Conservation (phyloP, 202 grass and related monocot species). For the Cymbopogon flexuosus region DNA sequence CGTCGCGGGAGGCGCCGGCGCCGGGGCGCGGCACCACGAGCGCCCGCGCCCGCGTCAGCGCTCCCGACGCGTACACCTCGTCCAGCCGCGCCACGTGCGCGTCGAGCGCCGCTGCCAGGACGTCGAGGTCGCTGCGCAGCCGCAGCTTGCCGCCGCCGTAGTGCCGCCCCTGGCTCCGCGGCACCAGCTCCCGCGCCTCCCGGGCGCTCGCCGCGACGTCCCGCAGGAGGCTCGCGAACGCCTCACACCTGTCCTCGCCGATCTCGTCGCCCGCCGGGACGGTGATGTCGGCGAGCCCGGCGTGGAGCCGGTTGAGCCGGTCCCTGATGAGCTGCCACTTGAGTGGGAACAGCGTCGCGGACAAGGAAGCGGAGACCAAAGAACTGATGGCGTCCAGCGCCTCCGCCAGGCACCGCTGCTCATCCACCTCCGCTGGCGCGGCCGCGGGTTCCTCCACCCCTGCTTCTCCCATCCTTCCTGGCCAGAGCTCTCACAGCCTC, state of each 20-base stretch:
- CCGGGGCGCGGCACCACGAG: slow-evolving; percentile 66
- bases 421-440: slow-evolving; percentile 8
- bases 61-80: slow-evolving; percentile 44
- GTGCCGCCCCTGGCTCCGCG: slow-evolving; percentile 49
- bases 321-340: slow-evolving; percentile 75
- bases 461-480: slow-evolving; percentile 33
- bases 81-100: slow-evolving; percentile 45
- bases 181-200: slow-evolving; percentile 37
- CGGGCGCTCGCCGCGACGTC: slow-evolving; percentile 21
- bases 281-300: slow-evolving; percentile 53
- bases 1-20: slow-evolving; percentile 54
- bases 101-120: slow-evolving; percentile 44
- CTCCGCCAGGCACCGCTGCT: slow-evolving; percentile 21
- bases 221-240: slow-evolving; percentile 36
- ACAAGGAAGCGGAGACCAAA: slow-evolving; percentile 44
- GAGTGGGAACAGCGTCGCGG: slow-evolving; percentile 51
- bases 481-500: not conserved
- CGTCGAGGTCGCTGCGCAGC: slow-evolving; percentile 78
- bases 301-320: slow-evolving; percentile 58
- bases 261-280: slow-evolving; percentile 15
- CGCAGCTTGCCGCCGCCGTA: slow-evolving; percentile 80
- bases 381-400: slow-evolving; percentile 34
- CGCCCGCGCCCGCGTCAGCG: slow-evolving; percentile 35
- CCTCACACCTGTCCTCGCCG: not conserved
- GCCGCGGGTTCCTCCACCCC: not conserved